Conservation (phyloP, 495 filamentous ascomycete genomes). For the Margaritispora aquatica region DNA sequence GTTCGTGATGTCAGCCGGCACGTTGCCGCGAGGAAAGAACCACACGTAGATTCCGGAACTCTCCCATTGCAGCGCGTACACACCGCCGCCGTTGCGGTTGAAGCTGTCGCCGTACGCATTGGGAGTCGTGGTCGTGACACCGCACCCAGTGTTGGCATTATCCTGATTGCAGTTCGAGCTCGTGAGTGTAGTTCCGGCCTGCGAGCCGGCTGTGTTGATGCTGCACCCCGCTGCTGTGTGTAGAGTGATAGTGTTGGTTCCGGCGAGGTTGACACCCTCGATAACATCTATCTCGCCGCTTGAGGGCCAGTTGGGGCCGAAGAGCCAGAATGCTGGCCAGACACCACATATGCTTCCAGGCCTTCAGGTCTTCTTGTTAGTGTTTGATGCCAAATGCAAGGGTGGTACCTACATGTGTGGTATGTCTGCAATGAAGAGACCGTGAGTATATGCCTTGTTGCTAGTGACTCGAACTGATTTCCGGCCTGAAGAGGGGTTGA, state of each 20-base stretch:
- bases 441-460: slow-evolving; percentile 60
- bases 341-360: slow-evolving; percentile 9
- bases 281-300: slow-evolving; percentile 89
- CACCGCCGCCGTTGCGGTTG: slow-evolving; percentile 67
- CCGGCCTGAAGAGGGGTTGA: slow-evolving; percentile 42
- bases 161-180: slow-evolving; percentile 50
- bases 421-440: slow-evolving; percentile 69
- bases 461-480: slow-evolving; percentile 63
- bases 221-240: slow-evolving; percentile 63
- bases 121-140: slow-evolving; percentile 33
- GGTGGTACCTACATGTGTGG: slow-evolving; percentile 64
- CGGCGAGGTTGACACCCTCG: slow-evolving; percentile 71
- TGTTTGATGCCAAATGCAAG: slow-evolving; percentile 45
- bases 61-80: slow-evolving; percentile 78
- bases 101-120: slow-evolving; percentile 62
- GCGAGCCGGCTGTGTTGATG: slow-evolving; percentile 36
- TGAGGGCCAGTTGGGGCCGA: slow-evolving; percentile 56
- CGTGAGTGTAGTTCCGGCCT: slow-evolving; percentile 41
- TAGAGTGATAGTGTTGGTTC: slow-evolving; percentile 63
- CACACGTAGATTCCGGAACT: slow-evolving; percentile 55
- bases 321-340: slow-evolving; percentile 23
- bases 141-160: slow-evolving; percentile 48
- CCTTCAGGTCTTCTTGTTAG: neutral
- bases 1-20: slow-evolving; percentile 49
- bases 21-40: slow-evolving; percentile 21